Conservation (phyloP, 164 flowering plant genomes). For the Tetracentron sinense region DNA sequence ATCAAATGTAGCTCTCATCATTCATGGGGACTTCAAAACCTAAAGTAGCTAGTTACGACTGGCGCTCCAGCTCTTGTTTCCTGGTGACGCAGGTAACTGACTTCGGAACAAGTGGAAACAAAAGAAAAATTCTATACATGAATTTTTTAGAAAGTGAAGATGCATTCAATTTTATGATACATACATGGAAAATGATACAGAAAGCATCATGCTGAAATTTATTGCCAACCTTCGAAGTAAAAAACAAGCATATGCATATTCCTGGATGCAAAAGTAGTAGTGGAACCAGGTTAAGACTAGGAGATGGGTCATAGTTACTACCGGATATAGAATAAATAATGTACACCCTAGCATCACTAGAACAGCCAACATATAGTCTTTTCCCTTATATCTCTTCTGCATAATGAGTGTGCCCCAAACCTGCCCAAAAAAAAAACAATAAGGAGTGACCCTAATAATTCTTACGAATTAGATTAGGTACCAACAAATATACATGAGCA, state of each 20-base stretch:
- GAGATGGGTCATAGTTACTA: slow-evolving; percentile 26
- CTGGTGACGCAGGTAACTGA: too few species aligned
- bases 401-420: slow-evolving; percentile 89
- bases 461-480: not conserved
- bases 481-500: not conserved
- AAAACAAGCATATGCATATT: not conserved
- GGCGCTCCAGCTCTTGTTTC: too few species aligned
- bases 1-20: too few species aligned
- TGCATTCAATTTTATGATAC: too few species aligned
- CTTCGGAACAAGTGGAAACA: too few species aligned
- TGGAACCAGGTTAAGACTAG: not conserved
- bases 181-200: too few species aligned
- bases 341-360: slow-evolving; percentile 89
- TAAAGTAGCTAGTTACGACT: not conserved
- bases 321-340: slow-evolving; percentile 85
- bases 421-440: slow-evolving; percentile 47
- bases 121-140: too few species aligned
- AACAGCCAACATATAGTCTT: slow-evolving; percentile 74
- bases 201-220: too few species aligned
- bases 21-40: not conserved
- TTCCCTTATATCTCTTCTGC: slow-evolving; percentile 82
- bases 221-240: too few species aligned
- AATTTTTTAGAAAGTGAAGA: too few species aligned
- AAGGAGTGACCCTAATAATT: not conserved
- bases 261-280: not conserved